A percentile compares a stretch with the other conserved stretches of the same genome.
Evolutionary conservation across 2,329 filamentous ascomycete genomes (phyloP).

Genomic region (Rhynchosporium agropyri): DNA sequence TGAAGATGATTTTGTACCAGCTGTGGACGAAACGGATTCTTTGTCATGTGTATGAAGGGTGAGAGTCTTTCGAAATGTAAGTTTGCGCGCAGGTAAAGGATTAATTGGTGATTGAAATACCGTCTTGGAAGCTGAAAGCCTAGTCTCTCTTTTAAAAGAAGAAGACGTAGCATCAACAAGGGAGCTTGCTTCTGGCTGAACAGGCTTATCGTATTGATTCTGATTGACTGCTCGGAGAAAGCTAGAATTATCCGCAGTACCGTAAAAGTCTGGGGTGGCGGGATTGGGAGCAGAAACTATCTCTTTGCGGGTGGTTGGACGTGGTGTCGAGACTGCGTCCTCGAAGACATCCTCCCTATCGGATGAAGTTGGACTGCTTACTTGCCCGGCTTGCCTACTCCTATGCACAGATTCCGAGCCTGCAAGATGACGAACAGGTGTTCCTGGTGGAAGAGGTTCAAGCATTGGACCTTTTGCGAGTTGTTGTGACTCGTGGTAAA

Average conservation of each 20-base stretch:
- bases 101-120: background rate
- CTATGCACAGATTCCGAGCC: constrained; percentile 14
- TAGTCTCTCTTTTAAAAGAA: constrained; percentile 4
- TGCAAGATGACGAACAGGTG: constrained; percentile 18
- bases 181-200: constrained; percentile 5
- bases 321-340: constrained; percentile 35
- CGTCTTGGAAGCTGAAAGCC: constrained; percentile 3
- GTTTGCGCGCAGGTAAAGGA: constrained; percentile 14
- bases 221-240: constrained; percentile 35
- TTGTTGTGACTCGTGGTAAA: background rate
- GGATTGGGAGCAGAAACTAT: constrained; percentile 17
- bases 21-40: constrained; percentile 6
- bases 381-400: constrained; percentile 48
- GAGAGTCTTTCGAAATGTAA: constrained; percentile 6
- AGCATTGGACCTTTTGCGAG: constrained; percentile 3
- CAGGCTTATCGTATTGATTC: constrained; percentile 28
- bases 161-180: constrained; percentile 21
- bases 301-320: background rate
- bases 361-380: constrained; percentile 47
- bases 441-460: constrained; percentile 19
- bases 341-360: constrained; percentile 37
- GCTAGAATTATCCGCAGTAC: constrained; percentile 36
- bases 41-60: background rate
- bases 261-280: constrained; percentile 34
- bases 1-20: constrained; percentile 23